These are phyloP conservation scores for Cladosporium sp. DNA, from an alignment of 2,329 filamentous ascomycete genomes.

Conservation along the genomic window DNA sequence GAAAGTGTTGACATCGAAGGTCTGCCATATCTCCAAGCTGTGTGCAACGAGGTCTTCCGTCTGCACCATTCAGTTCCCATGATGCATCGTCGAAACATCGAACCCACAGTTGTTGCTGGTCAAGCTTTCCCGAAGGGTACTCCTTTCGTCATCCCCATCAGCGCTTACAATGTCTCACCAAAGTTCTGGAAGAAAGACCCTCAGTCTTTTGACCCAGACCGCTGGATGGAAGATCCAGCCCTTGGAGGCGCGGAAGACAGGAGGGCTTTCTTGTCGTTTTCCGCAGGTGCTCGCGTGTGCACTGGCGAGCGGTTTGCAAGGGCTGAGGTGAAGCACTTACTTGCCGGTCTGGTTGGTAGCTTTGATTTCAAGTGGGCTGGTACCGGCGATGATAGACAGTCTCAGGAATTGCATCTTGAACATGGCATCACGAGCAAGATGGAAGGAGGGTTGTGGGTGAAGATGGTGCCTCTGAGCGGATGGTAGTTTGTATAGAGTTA, in stretches of 20 bases:
- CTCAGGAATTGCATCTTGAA: slow-evolving; percentile 15
- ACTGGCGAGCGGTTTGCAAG: slow-evolving; percentile 28
- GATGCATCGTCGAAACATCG: slow-evolving; percentile 41
- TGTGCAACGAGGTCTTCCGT: slow-evolving; percentile 44
- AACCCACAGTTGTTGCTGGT: slow-evolving; percentile 38
- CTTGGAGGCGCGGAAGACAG: slow-evolving; percentile 28
- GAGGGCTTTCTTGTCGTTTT: slow-evolving; percentile 36
- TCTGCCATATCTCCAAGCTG: slow-evolving; percentile 44
- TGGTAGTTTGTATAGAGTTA: background rate
- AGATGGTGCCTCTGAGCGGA: background rate
- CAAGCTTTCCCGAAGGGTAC: slow-evolving; percentile 38
- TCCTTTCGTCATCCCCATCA: slow-evolving; percentile 35
- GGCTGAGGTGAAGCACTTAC: slow-evolving; percentile 25
- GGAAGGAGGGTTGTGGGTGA: slow-evolving; percentile 13
- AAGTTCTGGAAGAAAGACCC: slow-evolving; percentile 40
- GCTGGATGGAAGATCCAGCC: slow-evolving; percentile 46
- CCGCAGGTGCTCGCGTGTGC: slow-evolving; percentile 35
- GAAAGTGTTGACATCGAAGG: slow-evolving; percentile 37
- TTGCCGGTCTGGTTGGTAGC: slow-evolving; percentile 21
- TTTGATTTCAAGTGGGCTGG: slow-evolving; percentile 19
- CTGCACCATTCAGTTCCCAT: slow-evolving; percentile 46
- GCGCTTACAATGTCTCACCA: slow-evolving; percentile 41
- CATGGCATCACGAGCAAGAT: slow-evolving; percentile 13
- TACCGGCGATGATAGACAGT: background rate
- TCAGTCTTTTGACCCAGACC: slow-evolving; percentile 40